These are phyloP conservation scores for Juncus effusus DNA, from an alignment of 176 grass and related monocot species.

Conservation along the genomic window DNA sequence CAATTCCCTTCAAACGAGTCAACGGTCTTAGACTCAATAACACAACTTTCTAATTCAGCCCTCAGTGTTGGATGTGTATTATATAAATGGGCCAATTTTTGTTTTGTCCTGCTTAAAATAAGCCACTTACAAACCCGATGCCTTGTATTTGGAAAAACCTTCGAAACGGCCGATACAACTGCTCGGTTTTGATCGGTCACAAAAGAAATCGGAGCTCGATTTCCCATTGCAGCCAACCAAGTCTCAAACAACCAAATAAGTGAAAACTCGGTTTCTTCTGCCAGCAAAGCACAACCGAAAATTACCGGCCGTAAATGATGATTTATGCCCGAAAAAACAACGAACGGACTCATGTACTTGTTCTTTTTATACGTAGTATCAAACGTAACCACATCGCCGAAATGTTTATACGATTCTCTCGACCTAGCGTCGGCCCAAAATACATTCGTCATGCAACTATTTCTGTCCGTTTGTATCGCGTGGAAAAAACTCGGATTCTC, in stretches of 20 bases:
- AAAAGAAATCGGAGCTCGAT: constrained; percentile 49
- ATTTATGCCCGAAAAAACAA: constrained; percentile 76
- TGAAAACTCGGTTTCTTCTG: constrained; percentile 72
- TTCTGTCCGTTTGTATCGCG: constrained; percentile 78
- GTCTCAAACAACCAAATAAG: constrained; percentile 86
- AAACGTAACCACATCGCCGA: constrained; percentile 75
- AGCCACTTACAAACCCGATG: constrained; percentile 88
- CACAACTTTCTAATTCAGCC: constrained; percentile 71
- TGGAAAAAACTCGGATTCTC: constrained; percentile 67
- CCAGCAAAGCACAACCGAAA: constrained; percentile 80
- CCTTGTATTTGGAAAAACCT: constrained; percentile 57
- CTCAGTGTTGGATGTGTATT: constrained; percentile 50
- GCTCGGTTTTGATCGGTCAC: constrained; percentile 81
- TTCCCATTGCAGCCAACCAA: constrained; percentile 76
- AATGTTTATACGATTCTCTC: constrained; percentile 52
- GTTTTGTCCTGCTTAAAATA: constrained; percentile 73
- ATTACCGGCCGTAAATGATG: constrained; percentile 83
- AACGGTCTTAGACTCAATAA: constrained; percentile 61
- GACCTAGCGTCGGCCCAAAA: constrained; percentile 83
- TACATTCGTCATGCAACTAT: constrained; percentile 64
- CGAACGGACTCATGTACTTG: constrained; percentile 85
- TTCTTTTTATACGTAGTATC: constrained; percentile 90
- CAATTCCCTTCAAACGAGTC: constrained; percentile 61
- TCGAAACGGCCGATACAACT: constrained; percentile 61
- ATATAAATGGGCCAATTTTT: constrained; percentile 71